Base-by-base conservation (phyloP, 192 early-diverging fungal species). In the Polychytrium aggregatum region DNA sequence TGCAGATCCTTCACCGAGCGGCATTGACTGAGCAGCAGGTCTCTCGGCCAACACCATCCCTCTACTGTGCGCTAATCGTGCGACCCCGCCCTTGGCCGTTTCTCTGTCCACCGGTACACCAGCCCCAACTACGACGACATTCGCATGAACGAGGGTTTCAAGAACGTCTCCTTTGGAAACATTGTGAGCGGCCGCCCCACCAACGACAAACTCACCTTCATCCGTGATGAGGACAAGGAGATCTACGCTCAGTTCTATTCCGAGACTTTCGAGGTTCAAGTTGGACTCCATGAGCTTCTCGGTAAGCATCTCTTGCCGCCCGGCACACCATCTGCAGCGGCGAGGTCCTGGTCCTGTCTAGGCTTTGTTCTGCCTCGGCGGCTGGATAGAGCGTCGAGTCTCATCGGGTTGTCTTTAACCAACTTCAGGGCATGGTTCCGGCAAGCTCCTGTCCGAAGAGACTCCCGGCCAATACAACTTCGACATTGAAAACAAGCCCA, bases 131-230 rank as follows among this genome's bases (percentile, higher is more conserved):
- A 76, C 37, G 45, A 68, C 10, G 52, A 71, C 39, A 56, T 76
- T 22, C 63, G 68, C 22, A 53, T 55, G 52, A 47, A 20, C 11
- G 42, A 52, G 18, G 77, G 75, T 0, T 76, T 74, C 47, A 79
- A 79, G 52, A 79, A 79, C 41, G 77, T 79, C 14, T 79, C 77
- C 8, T 55, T 79, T 16, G 76, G 69, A 7, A 79, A 79, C 44
- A 62, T 79, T 0, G 37, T 78, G 44, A 70, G 55, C 42, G 77
- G 72, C 0, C 62, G 65, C 20, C 53, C 69, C n/a, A 63, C 71
- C 0, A 61, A 50, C 37, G 70, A 67, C 37, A 73, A 70, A 38
- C 52, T 65, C 43, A 63, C 70, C n/a, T 74, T 77, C 50, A 52
- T 78, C 17, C 50, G 41, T 17, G 34, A 55, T 10, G 62, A 77